phyloP scores from a whole-genome alignment of 441 rosid genomes.

The Gossypium aridum region DNA sequence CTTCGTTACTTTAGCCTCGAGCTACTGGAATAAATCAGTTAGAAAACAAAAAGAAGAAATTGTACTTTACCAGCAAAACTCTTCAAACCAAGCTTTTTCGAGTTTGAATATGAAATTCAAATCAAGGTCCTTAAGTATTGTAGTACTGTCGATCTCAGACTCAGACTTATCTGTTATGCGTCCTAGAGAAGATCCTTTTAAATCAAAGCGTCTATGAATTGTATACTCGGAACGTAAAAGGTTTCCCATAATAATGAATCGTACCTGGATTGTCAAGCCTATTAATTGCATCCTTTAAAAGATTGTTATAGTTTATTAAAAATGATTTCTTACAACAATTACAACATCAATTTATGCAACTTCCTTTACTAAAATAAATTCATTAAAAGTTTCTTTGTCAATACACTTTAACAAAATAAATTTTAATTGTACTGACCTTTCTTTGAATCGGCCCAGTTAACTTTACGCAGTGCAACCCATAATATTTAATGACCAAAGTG shows the following conservation, averaged over 20 bases:
- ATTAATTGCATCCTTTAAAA: background rate
- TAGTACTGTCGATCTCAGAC: slow-evolving; percentile 46
- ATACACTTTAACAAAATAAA: no score
- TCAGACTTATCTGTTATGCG: slow-evolving; percentile 59
- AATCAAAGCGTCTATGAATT: slow-evolving; percentile 55
- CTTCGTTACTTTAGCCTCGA: background rate
- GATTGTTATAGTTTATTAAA: no score
- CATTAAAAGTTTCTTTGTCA: background rate
- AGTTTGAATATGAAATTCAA: slow-evolving; percentile 56
- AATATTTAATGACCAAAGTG: slow-evolving; percentile 57
- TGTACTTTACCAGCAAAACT: slow-evolving; percentile 42
- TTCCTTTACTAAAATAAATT: background rate
- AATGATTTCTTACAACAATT: background rate
- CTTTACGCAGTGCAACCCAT: slow-evolving; percentile 61
- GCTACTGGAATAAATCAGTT: background rate
- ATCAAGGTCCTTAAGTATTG: slow-evolving; percentile 67
- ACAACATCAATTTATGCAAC: background rate
- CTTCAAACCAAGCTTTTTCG: slow-evolving; percentile 59
- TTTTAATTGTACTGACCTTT: slow-evolving; percentile 31
- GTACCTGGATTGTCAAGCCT: slow-evolving; percentile 31
- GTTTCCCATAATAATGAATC: slow-evolving; percentile 68
- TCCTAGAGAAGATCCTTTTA: slow-evolving; percentile 74
- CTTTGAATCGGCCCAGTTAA: slow-evolving; percentile 50
- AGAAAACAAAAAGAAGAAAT: background rate
- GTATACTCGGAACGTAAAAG: slow-evolving; percentile 50